These are phyloP conservation scores for Xylaria intraflava DNA, from an alignment of 495 filamentous ascomycete genomes.

Conservation along the genomic window DNA sequence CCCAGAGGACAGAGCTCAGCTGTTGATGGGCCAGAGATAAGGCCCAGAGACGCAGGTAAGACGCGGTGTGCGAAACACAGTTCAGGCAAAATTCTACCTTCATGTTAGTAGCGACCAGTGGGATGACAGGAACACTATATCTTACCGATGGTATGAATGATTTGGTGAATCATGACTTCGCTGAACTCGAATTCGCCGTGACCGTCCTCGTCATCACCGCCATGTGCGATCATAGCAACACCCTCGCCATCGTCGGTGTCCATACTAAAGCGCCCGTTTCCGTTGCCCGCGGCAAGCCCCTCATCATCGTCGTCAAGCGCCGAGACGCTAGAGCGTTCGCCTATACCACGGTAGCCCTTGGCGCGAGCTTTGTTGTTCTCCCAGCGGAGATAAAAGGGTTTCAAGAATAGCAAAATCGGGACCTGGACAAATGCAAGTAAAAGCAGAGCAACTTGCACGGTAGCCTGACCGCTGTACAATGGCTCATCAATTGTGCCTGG, in stretches of 20 bases:
- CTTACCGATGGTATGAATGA: slow-evolving; percentile 96
- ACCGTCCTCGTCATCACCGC: slow-evolving; percentile 65
- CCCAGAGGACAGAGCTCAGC: slow-evolving; percentile 92
- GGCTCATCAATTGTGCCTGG: slow-evolving; percentile 64
- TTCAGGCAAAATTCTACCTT: slow-evolving; percentile 90
- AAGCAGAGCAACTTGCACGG: slow-evolving; percentile 71
- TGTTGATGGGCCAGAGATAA: slow-evolving; percentile 96
- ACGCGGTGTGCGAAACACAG: slow-evolving; percentile 97
- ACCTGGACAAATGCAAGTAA: slow-evolving; percentile 80
- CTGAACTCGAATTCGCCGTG: slow-evolving; percentile 96
- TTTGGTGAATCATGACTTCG: slow-evolving; percentile 97
- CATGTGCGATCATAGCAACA: slow-evolving; percentile 85
- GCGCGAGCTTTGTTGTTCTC: slow-evolving; percentile 87
- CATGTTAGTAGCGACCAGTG: slow-evolving; percentile 1
- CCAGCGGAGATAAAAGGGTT: slow-evolving; percentile 86
- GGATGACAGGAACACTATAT: neutral
- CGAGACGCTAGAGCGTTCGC: slow-evolving; percentile 77
- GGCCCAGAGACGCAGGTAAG: slow-evolving; percentile 97
- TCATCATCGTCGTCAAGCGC: slow-evolving; percentile 80
- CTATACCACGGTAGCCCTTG: slow-evolving; percentile 85
- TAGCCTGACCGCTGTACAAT: slow-evolving; percentile 70
- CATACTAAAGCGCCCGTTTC: slow-evolving; percentile 59
- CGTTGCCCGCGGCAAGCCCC: slow-evolving; percentile 30
- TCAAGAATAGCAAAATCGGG: slow-evolving; percentile 85
- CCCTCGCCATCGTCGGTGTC: slow-evolving; percentile 74